Evolutionary conservation across 306 rosid genomes (phyloP).

Genomic region (Pyrus betulifolia): DNA sequence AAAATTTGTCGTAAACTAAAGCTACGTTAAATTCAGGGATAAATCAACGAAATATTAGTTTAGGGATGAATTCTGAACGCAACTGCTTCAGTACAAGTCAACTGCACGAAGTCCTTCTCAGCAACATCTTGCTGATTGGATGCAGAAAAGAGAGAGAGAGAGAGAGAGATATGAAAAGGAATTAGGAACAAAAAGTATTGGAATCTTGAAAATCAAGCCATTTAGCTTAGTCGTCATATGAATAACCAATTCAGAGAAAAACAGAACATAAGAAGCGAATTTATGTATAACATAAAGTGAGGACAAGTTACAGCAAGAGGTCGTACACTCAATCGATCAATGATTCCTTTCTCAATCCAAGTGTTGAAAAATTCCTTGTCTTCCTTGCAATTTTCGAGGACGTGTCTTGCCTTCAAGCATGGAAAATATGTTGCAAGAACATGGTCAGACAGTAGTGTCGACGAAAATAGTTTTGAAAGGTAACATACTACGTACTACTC

Average conservation of each 20-base stretch:
- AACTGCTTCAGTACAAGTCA: no score
- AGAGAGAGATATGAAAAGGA: no score
- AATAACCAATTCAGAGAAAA: not conserved
- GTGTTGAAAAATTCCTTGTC: slow-evolving; percentile 91
- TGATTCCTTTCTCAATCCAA: slow-evolving; percentile 88
- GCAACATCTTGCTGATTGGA: no score
- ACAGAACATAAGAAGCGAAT: not conserved
- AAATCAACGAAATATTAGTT: no score
- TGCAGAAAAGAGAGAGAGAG: no score
- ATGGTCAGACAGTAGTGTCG: not conserved
- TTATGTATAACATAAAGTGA: slow-evolving; percentile 17
- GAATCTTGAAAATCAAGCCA: not conserved
- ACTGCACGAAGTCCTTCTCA: no score
- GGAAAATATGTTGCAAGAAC: slow-evolving; percentile 12
- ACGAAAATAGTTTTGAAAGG: slow-evolving; percentile 28
- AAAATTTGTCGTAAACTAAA: no score
- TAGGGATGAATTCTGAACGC: no score
- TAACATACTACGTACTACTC: slow-evolving; percentile 71
- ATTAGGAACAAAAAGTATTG: not conserved
- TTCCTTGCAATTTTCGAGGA: slow-evolving; percentile 88
- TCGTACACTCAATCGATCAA: slow-evolving; percentile 83
- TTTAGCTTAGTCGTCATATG: not conserved
- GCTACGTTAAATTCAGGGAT: no score
- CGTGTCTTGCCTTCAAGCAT: slow-evolving; percentile 55
- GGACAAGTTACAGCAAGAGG: slow-evolving; percentile 33